phyloP scores from a whole-genome alignment of 2,329 filamentous ascomycete species.

The Metarhizium album region DNA sequence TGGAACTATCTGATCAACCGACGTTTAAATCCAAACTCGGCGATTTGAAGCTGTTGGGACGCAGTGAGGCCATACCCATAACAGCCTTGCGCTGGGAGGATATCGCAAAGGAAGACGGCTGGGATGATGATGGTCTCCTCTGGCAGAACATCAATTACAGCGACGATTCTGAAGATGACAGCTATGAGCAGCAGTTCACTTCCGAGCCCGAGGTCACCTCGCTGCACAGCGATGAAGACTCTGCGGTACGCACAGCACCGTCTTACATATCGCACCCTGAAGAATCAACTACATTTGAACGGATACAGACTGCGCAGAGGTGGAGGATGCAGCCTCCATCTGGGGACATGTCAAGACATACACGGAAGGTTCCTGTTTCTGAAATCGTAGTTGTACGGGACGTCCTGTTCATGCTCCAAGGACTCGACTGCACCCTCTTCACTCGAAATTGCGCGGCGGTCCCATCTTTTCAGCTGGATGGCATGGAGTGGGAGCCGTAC shows the following conservation, averaged over 20 bases:
- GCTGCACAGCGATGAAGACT: constrained; percentile 20
- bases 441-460: constrained; percentile 27
- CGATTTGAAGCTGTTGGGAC: constrained; percentile 45
- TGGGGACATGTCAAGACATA: constrained; percentile 20
- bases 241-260: constrained; percentile 15
- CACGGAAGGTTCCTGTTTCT: constrained; percentile 40
- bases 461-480: constrained; percentile 33
- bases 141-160: constrained; percentile 64
- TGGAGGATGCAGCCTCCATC: constrained; percentile 26
- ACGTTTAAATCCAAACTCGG: constrained; percentile 56
- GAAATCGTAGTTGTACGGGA: constrained; percentile 70
- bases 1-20: constrained; percentile 75
- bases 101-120: constrained; percentile 64
- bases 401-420: constrained; percentile 73
- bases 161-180: constrained; percentile 50
- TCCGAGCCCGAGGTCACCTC: constrained; percentile 26
- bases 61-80: constrained; percentile 28
- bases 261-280: constrained; percentile 25
- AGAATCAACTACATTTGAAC: constrained; percentile 20
- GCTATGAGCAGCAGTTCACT: constrained; percentile 23
- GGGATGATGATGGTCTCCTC: constrained; percentile 53
- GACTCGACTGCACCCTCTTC: constrained; percentile 66
- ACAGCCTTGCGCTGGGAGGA: constrained; percentile 64
- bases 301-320: constrained; percentile 21
- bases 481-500: constrained; percentile 40